Percentiles rank a stretch among this genome's conserved stretches.
These are phyloP conservation scores for Polymyxa betae DNA, from an alignment of 208 protist species.

Conservation along the genomic window DNA sequence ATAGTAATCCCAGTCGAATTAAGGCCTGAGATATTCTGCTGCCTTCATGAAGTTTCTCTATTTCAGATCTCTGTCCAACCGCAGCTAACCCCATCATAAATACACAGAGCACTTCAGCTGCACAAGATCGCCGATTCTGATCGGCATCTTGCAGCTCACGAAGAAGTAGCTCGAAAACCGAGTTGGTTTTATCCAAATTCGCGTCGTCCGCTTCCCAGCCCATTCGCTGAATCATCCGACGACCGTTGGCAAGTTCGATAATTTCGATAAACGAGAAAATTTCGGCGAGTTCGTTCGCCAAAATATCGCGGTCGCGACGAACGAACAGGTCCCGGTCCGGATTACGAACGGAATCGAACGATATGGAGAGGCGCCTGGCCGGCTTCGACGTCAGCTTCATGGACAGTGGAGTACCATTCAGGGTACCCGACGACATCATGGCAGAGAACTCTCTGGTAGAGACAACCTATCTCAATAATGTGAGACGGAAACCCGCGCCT, in stretches of 20 bases:
- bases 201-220: background rate
- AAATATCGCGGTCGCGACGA: background rate
- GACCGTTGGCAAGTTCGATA: background rate
- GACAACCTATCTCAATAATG: too few species aligned
- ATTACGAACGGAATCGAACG: background rate
- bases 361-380: background rate
- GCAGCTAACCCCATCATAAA: background rate
- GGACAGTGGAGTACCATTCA: too few species aligned
- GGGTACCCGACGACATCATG: too few species aligned
- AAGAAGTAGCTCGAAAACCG: background rate
- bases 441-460: too few species aligned
- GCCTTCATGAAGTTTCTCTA: background rate
- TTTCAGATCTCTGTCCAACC: background rate
- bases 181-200: background rate
- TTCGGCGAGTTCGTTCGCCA: background rate
- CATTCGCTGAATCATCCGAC: background rate
- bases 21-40: background rate
- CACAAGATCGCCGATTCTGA: background rate
- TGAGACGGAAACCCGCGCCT: too few species aligned
- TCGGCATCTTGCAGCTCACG: background rate
- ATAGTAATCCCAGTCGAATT: background rate
- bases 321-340: background rate
- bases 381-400: background rate
- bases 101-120: background rate
- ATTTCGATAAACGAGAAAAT: background rate